Evolutionary conservation across 2,329 filamentous ascomycete species (phyloP), one percentile per base, ranked within the genome.

Genomic region (Phoma sp.): DNA sequence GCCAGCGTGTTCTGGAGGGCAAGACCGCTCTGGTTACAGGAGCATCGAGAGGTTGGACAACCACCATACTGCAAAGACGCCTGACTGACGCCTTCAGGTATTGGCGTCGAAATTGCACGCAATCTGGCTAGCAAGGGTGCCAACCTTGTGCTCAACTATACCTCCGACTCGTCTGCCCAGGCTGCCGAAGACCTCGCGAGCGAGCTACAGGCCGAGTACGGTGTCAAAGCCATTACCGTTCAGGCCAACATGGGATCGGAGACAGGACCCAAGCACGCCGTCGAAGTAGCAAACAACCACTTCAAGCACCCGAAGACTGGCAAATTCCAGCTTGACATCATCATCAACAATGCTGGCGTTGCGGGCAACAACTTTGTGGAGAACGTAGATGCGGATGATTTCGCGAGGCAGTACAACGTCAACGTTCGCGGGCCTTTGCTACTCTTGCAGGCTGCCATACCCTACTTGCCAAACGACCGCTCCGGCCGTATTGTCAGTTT

Each of bases 321-420:
- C 55, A 78, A 80, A 51, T 85, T 92, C 71, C 85, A 88, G 67
- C 83, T 96, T 68, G 91, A 96, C 76, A 91, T 96, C 58, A 80
- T 96, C 48, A 80, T 96, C 80, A 96, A 96, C 83, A 96, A 96
- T 74, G 92, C 92, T 27, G 92, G 91, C 24, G 78, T 85, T 2
- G 76, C 81, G 10, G 74, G 84, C 35, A 94, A 95, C 76, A 84
- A 88, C 64, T 73, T 78, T 24, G 77, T 90, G 22, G 82, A 85
- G 45, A 84, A 89, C 25, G 84, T 91, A 59, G 84, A 82, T 4
- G 70, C 81, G 6, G 81, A 81, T 12, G 84, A 92, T 67, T 96
- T 93, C 77, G 82, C 86, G 38, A 79, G 82, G 64, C 86, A 89
- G 52, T 96, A 91, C 78, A 84, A 84, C 51, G 83, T 95, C 76